A percentile compares a stretch with the other conserved stretches of the same genome.
Evolutionary conservation across 176 grass and related monocot species (phyloP).

Genomic region (Musa acuminata): DNA sequence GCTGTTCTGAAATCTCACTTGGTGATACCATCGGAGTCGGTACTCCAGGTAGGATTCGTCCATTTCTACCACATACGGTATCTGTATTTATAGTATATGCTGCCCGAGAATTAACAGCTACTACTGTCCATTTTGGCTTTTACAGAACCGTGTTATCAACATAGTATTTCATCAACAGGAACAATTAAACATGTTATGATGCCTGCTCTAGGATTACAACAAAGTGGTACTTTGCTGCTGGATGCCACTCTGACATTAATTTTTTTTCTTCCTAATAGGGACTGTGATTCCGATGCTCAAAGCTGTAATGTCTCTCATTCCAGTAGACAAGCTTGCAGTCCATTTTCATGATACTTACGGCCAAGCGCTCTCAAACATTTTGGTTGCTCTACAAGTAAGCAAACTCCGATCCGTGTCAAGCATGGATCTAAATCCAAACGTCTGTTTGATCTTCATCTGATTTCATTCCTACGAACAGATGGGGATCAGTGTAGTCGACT

Average conservation of each 20-base stretch:
- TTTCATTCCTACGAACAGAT: constrained; percentile 30
- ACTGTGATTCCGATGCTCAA: constrained; percentile 66
- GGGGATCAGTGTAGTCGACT: constrained; percentile 62
- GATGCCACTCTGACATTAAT: neutral
- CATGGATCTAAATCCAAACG: neutral
- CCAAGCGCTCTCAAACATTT: constrained; percentile 81
- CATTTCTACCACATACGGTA: neutral
- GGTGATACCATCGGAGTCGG: constrained; percentile 90
- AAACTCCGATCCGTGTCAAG: neutral
- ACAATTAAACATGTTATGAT: no score
- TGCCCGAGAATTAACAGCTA: no score
- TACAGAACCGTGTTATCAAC: no score
- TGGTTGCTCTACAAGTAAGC: constrained; percentile 72
- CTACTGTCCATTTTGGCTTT: no score
- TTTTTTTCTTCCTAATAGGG: constrained; percentile 30
- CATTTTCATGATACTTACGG: constrained; percentile 93
- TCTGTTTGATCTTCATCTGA: constrained; percentile 2
- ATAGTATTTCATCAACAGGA: no score
- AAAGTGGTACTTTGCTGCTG: no score
- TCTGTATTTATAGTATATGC: no score
- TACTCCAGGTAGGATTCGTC: constrained; percentile 54
- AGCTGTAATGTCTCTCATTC: constrained; percentile 60
- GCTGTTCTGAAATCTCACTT: constrained; percentile 88
- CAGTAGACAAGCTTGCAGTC: constrained; percentile 69
- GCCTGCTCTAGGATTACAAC: neutral